Conservation (phyloP, 2,329 filamentous ascomycete species). For the Fusarium penzigii region DNA sequence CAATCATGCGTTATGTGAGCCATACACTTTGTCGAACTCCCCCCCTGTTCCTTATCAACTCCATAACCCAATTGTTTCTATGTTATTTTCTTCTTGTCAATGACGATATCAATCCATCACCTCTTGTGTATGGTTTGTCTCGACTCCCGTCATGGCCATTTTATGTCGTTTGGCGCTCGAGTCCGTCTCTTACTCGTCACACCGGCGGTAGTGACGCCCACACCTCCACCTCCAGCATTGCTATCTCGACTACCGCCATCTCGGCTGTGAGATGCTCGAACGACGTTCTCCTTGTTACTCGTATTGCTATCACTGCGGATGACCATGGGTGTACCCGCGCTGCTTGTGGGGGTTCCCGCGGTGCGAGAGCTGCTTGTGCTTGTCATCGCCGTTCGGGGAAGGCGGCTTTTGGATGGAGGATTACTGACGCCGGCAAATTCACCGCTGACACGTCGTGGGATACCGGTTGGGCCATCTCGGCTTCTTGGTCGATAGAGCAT, state of each 20-base stretch:
- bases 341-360: conserved; percentile 15
- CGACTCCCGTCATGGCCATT: conserved; percentile 23
- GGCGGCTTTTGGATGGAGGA: conserved; percentile 37
- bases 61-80: neutral
- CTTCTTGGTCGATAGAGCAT: conserved; percentile 44
- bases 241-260: conserved; percentile 26
- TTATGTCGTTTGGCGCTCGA: conserved; percentile 29
- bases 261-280: conserved; percentile 26
- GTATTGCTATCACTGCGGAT: conserved; percentile 41
- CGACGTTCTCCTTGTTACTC: conserved; percentile 42
- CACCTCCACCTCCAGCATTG: conserved; percentile 9
- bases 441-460: conserved; percentile 46
- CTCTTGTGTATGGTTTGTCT: neutral
- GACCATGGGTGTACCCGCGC: conserved; percentile 33
- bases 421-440: conserved; percentile 34
- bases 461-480: conserved; percentile 42
- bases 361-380: conserved; percentile 25
- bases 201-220: conserved; percentile 8
- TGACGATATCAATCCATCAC: conserved; percentile 1
- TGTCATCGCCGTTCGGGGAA: conserved; percentile 41
- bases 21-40: neutral
- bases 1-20: neutral
- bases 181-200: conserved; percentile 27
- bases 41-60: neutral
- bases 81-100: neutral